Evolutionary conservation across 1,284 basidiomycete species (phyloP), one percentile per base, ranked within the genome.

Genomic region (Volvariella volvacea): DNA sequence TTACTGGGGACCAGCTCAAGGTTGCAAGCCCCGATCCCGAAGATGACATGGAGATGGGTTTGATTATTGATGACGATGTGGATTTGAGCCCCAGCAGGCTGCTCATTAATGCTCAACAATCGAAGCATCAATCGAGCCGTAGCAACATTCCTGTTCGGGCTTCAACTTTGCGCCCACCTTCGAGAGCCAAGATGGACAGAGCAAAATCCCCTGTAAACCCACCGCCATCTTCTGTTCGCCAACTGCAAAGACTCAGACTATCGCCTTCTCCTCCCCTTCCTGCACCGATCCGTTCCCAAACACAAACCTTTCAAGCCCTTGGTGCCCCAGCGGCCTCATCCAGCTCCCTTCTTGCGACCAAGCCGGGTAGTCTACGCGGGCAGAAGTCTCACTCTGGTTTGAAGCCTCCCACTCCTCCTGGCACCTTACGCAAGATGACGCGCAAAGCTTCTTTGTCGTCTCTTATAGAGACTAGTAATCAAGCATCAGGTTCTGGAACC

Each of bases 321-420:
- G 63, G 72, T n/a, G 62, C 65, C 36, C 62, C 71, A 51, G 67
- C 73, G 10, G 51, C 63, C 25, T 62, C 74, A 30, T 66, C 74
- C 42, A 66, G 66, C 36, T 70, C 75, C 14, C 77, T 84, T 61
- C 71, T 84, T 48, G 64, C 77, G 21, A 68, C 76, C 37, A 88
- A 86, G 59, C 75, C 81, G 46, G 78, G 74, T 42, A 81, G 79
- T 59, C 73, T 89, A 48, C 80, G 86, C 34, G 79, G 79, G 19
- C 85, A 89, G 68, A 88, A 88, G 55, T 88, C 86, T 4, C 83
- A 86, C 58, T 79, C 83, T 14, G 83, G 79, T 33, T 71, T 89
- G 42, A 88, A 88, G 57, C 78, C 83, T 3, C 72, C 77, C 16
- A 80, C 80, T 4, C 80, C 83, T 36, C 74, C 83, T 19, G 60